Conservation (phyloP, 352 stramenopile genomes). For the Phytopythium litorale region DNA sequence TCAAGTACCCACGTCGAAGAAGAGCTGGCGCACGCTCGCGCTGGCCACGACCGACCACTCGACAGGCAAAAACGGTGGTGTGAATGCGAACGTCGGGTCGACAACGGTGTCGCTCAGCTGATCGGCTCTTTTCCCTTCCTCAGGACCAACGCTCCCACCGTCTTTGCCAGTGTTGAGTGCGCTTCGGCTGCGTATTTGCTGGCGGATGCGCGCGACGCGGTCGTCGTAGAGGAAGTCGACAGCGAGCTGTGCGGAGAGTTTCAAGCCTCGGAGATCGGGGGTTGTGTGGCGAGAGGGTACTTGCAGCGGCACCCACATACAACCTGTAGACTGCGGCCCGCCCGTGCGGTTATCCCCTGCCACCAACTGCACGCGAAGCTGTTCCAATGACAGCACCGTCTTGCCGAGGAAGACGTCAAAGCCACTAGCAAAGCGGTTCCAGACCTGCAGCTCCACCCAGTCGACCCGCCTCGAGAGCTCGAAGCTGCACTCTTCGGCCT, state of each 20-base stretch:
- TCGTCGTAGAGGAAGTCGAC: conserved; percentile 28
- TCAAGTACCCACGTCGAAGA: conserved; percentile 41
- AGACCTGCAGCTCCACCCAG: conserved; percentile 55
- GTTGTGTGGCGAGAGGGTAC: conserved; percentile 5
- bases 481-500: conserved; percentile 5
- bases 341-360: neutral
- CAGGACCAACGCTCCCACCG: neutral
- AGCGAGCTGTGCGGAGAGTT: conserved; percentile 36
- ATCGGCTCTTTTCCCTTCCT: neutral
- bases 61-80: conserved; percentile 35
- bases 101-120: conserved; percentile 12
- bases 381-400: conserved; percentile 28
- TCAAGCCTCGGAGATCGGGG: conserved; percentile 1
- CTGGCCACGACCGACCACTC: conserved; percentile 56
- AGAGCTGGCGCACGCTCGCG: conserved; percentile 58
- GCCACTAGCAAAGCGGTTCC: conserved; percentile 54
- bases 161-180: neutral
- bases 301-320: conserved; percentile 41
- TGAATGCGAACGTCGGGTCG: conserved; percentile 60
- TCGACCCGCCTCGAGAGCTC: conserved; percentile 29
- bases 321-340: conserved; percentile 11
- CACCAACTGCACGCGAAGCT: conserved; percentile 9
- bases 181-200: conserved; percentile 10
- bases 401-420: conserved; percentile 55
- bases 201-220: conserved; percentile 19